phyloP scores from a whole-genome alignment of 2,329 filamentous ascomycete genomes.

The Claviceps citrina region DNA sequence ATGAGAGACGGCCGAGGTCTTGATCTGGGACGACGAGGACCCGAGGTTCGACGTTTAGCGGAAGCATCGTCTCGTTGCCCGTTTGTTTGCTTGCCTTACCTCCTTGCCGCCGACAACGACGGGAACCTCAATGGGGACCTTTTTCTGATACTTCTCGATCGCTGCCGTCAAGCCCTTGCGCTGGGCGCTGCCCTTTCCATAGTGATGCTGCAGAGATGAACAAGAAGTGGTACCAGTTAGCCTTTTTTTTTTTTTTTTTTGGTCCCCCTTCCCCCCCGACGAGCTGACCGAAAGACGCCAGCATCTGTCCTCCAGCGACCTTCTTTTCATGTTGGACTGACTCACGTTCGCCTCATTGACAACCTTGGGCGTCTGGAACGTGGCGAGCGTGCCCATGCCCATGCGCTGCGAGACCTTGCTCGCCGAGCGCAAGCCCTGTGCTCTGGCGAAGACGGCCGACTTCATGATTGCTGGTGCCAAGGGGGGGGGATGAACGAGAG shows the following conservation, averaged over 20 bases:
- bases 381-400: constrained; percentile 47
- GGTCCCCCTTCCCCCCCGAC: no score
- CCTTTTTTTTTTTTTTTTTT: background rate
- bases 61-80: no score
- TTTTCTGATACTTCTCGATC: constrained; percentile 51
- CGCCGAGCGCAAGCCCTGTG: constrained; percentile 17
- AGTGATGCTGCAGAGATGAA: constrained; percentile 59
- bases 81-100: constrained; percentile 33
- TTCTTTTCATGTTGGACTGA: no score
- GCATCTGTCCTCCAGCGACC: no score
- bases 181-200: constrained; percentile 67
- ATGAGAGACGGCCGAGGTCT: constrained; percentile 45
- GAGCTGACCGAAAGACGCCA: no score
- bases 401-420: constrained; percentile 16
- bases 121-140: constrained; percentile 61
- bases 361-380: constrained; percentile 76
- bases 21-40: constrained; percentile 37
- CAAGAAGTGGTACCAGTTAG: background rate
- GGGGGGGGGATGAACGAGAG: no score
- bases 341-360: constrained; percentile 91
- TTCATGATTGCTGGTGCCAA: constrained; percentile 20
- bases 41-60: no score
- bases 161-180: constrained; percentile 62
- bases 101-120: constrained; percentile 71
- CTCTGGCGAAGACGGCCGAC: constrained; percentile 19